These are phyloP conservation scores for Populus pruinosa DNA, from an alignment of 345 rosid genomes.

Conservation along the genomic window DNA sequence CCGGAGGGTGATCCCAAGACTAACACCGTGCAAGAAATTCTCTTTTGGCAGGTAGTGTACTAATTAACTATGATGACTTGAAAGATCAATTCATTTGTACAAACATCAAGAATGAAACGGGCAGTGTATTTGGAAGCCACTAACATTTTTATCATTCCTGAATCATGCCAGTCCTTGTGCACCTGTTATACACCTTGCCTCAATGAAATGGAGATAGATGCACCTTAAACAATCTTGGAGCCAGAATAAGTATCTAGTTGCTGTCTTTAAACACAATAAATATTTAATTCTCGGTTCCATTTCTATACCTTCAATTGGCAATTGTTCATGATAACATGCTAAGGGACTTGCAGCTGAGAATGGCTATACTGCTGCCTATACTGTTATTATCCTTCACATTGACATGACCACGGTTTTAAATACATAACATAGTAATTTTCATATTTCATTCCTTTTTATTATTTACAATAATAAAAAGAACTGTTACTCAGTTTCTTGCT, in stretches of 20 bases:
- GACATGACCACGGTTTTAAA: not conserved
- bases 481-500: not conserved
- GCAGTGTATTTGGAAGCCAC: not conserved
- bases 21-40: slow-evolving; percentile 82
- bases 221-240: not conserved
- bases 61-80: not conserved
- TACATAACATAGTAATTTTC: not conserved
- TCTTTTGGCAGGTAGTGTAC: slow-evolving; percentile 81
- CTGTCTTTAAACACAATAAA: not conserved
- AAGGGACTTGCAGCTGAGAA: not conserved
- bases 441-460: too few relatives aligned
- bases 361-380: not conserved
- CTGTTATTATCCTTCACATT: not conserved
- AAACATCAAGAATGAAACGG: not conserved
- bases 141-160: not conserved
- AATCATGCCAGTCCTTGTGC: not conserved
- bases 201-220: not conserved
- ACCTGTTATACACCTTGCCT: not conserved
- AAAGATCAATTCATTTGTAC: not conserved
- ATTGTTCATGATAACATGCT: not conserved
- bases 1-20: slow-evolving; percentile 95
- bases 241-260: not conserved
- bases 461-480: not conserved
- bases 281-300: not conserved
- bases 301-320: not conserved